phyloP scores from a whole-genome alignment of 495 filamentous ascomycete genomes.

The Halenospora varia region DNA sequence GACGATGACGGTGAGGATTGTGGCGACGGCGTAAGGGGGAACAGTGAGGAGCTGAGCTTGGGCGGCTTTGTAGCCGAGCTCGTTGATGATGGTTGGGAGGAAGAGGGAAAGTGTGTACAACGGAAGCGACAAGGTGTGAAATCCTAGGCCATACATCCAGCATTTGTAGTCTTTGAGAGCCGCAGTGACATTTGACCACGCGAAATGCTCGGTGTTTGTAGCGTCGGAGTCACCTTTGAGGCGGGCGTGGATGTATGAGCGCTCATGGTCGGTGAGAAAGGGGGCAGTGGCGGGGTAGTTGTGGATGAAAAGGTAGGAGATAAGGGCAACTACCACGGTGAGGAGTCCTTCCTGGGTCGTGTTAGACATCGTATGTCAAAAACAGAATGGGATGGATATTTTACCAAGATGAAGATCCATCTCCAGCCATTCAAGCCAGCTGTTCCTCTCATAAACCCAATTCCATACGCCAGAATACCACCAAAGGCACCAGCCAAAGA shows the following conservation, averaged over 20 bases:
- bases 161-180: constrained; percentile 69
- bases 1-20: constrained; percentile 38
- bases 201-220: constrained; percentile 59
- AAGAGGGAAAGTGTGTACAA: constrained; percentile 80
- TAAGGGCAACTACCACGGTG: constrained; percentile 57
- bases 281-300: constrained; percentile 68
- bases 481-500: constrained; percentile 78
- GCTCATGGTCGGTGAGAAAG: constrained; percentile 65
- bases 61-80: constrained; percentile 63
- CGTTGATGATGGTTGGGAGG: constrained; percentile 63
- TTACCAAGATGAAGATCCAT: constrained; percentile 78
- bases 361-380: neutral
- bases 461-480: constrained; percentile 67
- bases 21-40: constrained; percentile 57
- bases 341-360: constrained; percentile 57
- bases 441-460: constrained; percentile 57
- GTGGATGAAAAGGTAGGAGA: constrained; percentile 66
- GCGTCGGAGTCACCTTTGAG: constrained; percentile 28
- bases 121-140: constrained; percentile 71
- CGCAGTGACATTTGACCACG: constrained; percentile 57
- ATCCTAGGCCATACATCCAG: constrained; percentile 68
- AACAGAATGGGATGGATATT: constrained; percentile 21
- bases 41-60: constrained; percentile 68
- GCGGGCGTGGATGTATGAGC: constrained; percentile 26
- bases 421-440: constrained; percentile 69